Evolutionary conservation across 768 basidiomycete species (phyloP).

Genomic region (Tricholoma flavovirens): DNA sequence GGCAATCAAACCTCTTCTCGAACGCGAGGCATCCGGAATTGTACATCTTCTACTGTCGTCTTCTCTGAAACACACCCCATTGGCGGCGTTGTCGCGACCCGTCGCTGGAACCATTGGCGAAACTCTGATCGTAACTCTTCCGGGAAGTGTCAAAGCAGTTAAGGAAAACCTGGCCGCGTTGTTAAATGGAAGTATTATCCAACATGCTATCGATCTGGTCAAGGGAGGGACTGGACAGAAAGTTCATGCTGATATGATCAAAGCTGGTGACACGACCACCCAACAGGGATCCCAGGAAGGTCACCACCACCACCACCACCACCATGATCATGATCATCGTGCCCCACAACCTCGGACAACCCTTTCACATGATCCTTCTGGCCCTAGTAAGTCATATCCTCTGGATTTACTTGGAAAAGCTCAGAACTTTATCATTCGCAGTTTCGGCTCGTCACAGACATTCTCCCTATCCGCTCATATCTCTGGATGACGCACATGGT

Average conservation of each 20-base stretch:
- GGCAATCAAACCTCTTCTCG: constrained; percentile 60
- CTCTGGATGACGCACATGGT: constrained; percentile 58
- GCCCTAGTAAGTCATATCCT: constrained; percentile 43
- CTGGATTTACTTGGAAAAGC: neutral
- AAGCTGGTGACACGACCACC: constrained; percentile 14
- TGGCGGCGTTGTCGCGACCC: constrained; percentile 80
- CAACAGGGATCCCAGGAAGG: constrained; percentile 18
- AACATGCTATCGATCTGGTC: constrained; percentile 70
- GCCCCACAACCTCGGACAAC: constrained; percentile 50
- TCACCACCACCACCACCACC: constrained; percentile 31
- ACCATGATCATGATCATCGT: constrained; percentile 29
- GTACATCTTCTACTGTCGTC: constrained; percentile 65
- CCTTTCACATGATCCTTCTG: constrained; percentile 65
- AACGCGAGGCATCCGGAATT: constrained; percentile 64
- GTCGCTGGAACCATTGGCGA: constrained; percentile 66
- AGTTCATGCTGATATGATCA: constrained; percentile 49
- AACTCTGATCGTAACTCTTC: constrained; percentile 73
- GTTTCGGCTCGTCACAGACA: constrained; percentile 66
- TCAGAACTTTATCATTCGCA: constrained; percentile 22
- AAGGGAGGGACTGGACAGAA: constrained; percentile 58
- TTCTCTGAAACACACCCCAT: constrained; percentile 68
- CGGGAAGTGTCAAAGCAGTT: constrained; percentile 83
- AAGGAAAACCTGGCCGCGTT: constrained; percentile 68
- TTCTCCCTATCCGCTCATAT: constrained; percentile 72
- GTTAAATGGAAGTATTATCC: constrained; percentile 49